phyloP scores from a whole-genome alignment of 345 rosid species.

The Linum trigynum region DNA sequence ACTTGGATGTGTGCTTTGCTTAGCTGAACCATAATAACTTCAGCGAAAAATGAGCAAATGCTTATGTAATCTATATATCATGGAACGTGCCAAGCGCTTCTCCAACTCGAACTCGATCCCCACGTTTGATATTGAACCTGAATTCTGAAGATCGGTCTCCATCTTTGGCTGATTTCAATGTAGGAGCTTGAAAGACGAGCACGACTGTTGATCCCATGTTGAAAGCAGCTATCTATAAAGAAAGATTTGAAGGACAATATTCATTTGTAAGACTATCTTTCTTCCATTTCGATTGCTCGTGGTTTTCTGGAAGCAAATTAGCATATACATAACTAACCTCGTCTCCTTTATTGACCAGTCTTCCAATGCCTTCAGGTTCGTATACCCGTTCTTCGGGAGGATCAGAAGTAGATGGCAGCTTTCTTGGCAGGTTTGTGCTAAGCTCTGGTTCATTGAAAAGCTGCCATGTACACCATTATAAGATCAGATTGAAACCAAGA shows the following conservation, averaged over 20 bases:
- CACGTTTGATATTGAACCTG: constrained; percentile 45
- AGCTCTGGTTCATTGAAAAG: constrained; percentile 84
- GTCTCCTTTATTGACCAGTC: constrained; percentile 65
- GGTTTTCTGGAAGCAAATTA: neutral
- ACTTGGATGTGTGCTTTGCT: too few relatives aligned
- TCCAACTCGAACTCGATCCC: constrained; percentile 70
- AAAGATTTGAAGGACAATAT: neutral
- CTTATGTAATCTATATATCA: constrained; percentile 4
- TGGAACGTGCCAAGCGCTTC: constrained; percentile 73
- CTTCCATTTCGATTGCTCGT: neutral
- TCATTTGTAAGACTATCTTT: neutral
- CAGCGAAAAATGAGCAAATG: neutral
- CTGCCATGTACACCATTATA: constrained; percentile 26
- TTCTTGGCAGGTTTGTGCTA: constrained; percentile 63
- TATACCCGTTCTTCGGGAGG: constrained; percentile 66
- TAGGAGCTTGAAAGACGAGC: constrained; percentile 81
- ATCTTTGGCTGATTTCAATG: constrained; percentile 26
- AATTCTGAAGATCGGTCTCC: constrained; percentile 40
- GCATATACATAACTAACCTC: constrained; percentile 41
- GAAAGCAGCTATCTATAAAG: constrained; percentile 63
- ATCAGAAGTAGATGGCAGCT: constrained; percentile 45
- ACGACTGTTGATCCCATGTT: constrained; percentile 95
- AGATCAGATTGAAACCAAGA: neutral
- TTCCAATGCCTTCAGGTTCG: constrained; percentile 65
- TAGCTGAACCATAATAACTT: too few relatives aligned